These are phyloP conservation scores for Quercus phellos DNA, from an alignment of 331 rosid species.

Conservation along the genomic window DNA sequence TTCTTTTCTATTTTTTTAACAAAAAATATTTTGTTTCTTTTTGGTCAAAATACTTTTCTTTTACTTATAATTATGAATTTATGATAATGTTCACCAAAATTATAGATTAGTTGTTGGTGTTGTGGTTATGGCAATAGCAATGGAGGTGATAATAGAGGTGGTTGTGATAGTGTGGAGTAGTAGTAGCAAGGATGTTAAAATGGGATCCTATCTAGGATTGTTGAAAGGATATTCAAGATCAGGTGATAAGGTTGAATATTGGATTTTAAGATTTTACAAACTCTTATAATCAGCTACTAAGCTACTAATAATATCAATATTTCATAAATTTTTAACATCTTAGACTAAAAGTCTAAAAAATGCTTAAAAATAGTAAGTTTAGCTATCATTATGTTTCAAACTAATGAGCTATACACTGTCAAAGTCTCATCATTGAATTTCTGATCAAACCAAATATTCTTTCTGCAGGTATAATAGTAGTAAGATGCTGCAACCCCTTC, in stretches of 20 bases:
- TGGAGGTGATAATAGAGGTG: not conserved
- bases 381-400: too few relatives aligned
- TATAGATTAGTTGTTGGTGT: not conserved
- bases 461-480: conserved; percentile 49
- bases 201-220: too few relatives aligned
- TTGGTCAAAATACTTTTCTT: not conserved
- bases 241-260: too few relatives aligned
- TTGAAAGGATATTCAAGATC: too few relatives aligned
- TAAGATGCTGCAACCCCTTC: conserved; percentile 31
- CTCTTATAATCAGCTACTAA: too few relatives aligned
- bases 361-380: too few relatives aligned
- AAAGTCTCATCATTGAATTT: not conserved
- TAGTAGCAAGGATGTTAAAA: not conserved
- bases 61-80: not conserved
- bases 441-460: conserved; percentile 17
- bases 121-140: not conserved
- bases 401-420: too few relatives aligned
- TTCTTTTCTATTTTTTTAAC: not conserved
- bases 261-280: too few relatives aligned
- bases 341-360: too few relatives aligned
- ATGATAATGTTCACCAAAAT: not conserved
- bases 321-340: too few relatives aligned
- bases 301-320: too few relatives aligned
- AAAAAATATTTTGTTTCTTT: not conserved
- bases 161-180: not conserved